Percentiles rank a stretch among this genome's conserved stretches.
phyloP scores from a whole-genome alignment of 2,329 filamentous ascomycete genomes.

The Aspergillus neoniger region DNA sequence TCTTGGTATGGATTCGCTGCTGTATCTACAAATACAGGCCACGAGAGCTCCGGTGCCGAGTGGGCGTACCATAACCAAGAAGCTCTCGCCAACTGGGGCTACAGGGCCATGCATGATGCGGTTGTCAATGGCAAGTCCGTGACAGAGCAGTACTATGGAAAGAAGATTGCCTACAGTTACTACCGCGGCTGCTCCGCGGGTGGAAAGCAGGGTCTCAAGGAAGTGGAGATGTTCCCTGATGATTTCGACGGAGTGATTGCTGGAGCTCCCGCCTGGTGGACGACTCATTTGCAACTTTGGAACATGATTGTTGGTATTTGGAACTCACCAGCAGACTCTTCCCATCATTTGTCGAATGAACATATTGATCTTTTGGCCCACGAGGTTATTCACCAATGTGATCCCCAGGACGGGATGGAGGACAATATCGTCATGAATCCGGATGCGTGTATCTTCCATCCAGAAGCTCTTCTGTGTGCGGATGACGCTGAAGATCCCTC shows the following conservation, averaged over 20 bases:
- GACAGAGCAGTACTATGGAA: constrained; percentile 52
- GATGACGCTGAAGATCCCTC: constrained; percentile 24
- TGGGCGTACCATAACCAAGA: constrained; percentile 34
- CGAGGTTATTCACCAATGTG: constrained; percentile 54
- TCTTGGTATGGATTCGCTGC: constrained; percentile 40
- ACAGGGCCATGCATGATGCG: constrained; percentile 52
- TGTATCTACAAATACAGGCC: constrained; percentile 50
- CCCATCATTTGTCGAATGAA: constrained; percentile 45
- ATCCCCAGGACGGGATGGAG: constrained; percentile 50
- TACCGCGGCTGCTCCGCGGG: constrained; percentile 60
- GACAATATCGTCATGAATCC: constrained; percentile 56
- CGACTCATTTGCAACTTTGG: constrained; percentile 49
- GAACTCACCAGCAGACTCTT: constrained; percentile 50
- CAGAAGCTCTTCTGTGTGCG: constrained; percentile 33
- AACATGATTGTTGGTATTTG: constrained; percentile 50
- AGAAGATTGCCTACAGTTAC: constrained; percentile 42
- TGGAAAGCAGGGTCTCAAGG: constrained; percentile 59
- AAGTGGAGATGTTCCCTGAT: constrained; percentile 54
- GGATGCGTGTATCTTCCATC: constrained; percentile 44
- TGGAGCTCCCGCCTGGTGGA: constrained; percentile 55
- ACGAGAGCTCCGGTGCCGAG: constrained; percentile 39
- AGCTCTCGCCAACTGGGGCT: constrained; percentile 42
- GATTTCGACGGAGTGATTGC: constrained; percentile 61
- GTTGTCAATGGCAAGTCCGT: constrained; percentile 52
- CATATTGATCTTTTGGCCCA: constrained; percentile 49